phyloP scores from a whole-genome alignment of 2,329 filamentous ascomycete species.

The Diplocarpon mali region DNA sequence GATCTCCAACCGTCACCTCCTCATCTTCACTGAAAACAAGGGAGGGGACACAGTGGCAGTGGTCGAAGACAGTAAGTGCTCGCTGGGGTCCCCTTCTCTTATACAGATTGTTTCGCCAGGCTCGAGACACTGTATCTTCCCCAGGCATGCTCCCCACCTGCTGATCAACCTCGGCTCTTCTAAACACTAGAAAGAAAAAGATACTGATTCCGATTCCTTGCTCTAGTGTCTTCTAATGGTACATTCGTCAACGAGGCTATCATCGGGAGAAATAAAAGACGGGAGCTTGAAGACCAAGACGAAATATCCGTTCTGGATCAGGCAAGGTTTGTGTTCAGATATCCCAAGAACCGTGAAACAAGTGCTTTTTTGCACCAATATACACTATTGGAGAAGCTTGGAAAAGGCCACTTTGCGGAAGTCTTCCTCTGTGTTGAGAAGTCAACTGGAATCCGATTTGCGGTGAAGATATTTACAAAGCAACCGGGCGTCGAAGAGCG shows the following conservation, averaged over 20 bases:
- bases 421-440: conserved; percentile 89
- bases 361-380: conserved; percentile 82
- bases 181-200: too few relatives aligned
- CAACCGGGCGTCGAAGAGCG: conserved; percentile 70
- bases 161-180: too few relatives aligned
- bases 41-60: conserved; percentile 55
- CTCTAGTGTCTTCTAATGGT: conserved; percentile 71
- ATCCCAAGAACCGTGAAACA: conserved; percentile 63
- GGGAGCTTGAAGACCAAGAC: conserved; percentile 80
- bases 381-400: conserved; percentile 70
- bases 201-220: too few relatives aligned
- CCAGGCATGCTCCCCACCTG: too few relatives aligned
- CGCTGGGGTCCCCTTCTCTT: too few relatives aligned
- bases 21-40: conserved; percentile 53
- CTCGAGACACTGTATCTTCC: too few relatives aligned
- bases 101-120: too few relatives aligned
- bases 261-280: conserved; percentile 81
- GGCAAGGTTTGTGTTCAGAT: conserved; percentile 83
- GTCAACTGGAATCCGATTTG: conserved; percentile 67
- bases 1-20: conserved; percentile 77
- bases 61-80: conserved; percentile 53
- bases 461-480: conserved; percentile 92
- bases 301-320: conserved; percentile 81
- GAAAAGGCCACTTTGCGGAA: conserved; percentile 90
- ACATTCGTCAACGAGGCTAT: conserved; percentile 92